These are phyloP conservation scores for Wilhelminamyces savonicus DNA, from an alignment of 805 yeast species.

Conservation along the genomic window DNA sequence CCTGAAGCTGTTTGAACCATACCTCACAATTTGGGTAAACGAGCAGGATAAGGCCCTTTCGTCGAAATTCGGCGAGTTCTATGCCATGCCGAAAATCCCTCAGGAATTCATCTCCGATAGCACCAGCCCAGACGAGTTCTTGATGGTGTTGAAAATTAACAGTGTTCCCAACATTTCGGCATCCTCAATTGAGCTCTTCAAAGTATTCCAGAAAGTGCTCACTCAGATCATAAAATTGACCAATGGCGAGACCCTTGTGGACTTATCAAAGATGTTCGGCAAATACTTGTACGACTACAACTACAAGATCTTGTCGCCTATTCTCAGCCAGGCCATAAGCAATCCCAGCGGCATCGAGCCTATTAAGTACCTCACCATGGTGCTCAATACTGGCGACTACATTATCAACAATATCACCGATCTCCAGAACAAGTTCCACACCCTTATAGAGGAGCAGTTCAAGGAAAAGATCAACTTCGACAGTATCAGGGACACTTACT, in stretches of 20 bases:
- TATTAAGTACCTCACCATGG: conserved; percentile 58
- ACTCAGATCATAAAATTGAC: conserved; percentile 21
- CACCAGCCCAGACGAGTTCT: conserved; percentile 17
- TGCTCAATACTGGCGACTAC: conserved; percentile 86
- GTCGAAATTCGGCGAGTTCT: conserved; percentile 57
- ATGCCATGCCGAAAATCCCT: conserved; percentile 51
- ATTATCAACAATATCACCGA: conserved; percentile 74
- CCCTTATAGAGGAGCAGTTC: conserved; percentile 28
- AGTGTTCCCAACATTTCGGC: conserved; percentile 65
- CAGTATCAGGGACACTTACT: conserved; percentile 47
- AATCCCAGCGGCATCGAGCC: conserved; percentile 46
- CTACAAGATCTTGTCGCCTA: conserved; percentile 24
- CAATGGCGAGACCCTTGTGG: conserved; percentile 8
- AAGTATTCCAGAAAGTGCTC: conserved; percentile 65
- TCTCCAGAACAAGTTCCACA: conserved; percentile 54
- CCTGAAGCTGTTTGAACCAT: conserved; percentile 74
- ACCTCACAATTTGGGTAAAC: conserved; percentile 75
- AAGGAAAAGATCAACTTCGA: conserved; percentile 47
- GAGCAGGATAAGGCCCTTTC: conserved; percentile 68
- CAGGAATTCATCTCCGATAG: conserved; percentile 20
- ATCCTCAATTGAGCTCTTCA: conserved; percentile 83
- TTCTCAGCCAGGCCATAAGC: conserved; percentile 10
- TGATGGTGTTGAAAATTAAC: conserved; percentile 36
- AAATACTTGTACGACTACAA: conserved; percentile 52
- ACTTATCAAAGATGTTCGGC: conserved; percentile 52